Evolutionary conservation across 2,329 filamentous ascomycete genomes (phyloP).

Genomic region (Neonectria magnoliae): DNA sequence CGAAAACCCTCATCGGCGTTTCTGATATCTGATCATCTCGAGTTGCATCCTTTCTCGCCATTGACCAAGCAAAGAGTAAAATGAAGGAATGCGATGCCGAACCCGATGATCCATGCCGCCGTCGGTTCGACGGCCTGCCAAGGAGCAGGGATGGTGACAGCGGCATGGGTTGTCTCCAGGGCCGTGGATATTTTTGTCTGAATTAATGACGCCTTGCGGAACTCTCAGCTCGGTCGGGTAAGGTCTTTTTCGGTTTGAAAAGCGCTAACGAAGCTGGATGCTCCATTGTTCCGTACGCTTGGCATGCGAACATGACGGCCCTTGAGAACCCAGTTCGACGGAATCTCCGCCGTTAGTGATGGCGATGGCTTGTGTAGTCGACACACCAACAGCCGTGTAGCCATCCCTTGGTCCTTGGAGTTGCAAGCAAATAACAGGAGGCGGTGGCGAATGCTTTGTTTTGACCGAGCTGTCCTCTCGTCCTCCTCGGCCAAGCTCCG

Average conservation of each 20-base stretch:
- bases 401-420: not conserved
- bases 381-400: not conserved
- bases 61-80: not conserved
- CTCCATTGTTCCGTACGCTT: not conserved
- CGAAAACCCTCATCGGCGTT: not conserved
- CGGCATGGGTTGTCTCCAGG: not conserved
- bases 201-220: conserved; percentile 13
- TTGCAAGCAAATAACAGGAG: not conserved
- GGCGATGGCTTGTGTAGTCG: not conserved
- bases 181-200: conserved; percentile 13
- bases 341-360: not conserved
- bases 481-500: conserved; percentile 6
- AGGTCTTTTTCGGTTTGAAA: not conserved
- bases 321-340: conserved; percentile 1
- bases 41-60: not conserved
- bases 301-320: conserved; percentile 1
- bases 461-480: not conserved
- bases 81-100: conserved; percentile 4
- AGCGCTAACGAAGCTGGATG: not conserved
- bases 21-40: not conserved
- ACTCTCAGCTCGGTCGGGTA: not conserved
- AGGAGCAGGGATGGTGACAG: conserved; percentile 7
- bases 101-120: not conserved
- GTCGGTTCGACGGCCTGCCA: not conserved
- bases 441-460: not conserved